phyloP scores from a whole-genome alignment of 495 filamentous ascomycete genomes.

The Xylaria castorea region DNA sequence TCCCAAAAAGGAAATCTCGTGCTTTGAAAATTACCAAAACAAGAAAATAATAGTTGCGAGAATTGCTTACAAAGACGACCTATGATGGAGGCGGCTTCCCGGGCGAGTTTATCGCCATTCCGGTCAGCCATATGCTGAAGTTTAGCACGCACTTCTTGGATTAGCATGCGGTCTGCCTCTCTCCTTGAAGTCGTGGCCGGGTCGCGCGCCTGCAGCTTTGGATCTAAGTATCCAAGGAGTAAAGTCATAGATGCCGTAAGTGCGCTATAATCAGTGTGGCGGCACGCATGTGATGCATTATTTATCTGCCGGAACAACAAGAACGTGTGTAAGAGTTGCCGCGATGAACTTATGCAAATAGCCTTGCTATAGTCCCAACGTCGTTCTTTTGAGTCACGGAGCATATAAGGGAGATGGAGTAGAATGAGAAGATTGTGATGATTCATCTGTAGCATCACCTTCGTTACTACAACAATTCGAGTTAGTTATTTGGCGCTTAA shows the following conservation, averaged over 20 bases:
- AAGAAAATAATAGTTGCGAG: no score
- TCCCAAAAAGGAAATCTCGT: no score
- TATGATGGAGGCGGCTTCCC: constrained; percentile 50
- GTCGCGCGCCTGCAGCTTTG: constrained; percentile 35
- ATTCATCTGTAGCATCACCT: constrained; percentile 53
- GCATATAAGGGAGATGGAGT: constrained; percentile 56
- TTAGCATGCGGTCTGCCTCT: constrained; percentile 43
- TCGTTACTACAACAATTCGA: constrained; percentile 30
- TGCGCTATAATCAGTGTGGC: constrained; percentile 54
- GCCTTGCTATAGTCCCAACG: constrained; percentile 58
- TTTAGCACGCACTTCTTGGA: constrained; percentile 43
- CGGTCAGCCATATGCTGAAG: constrained; percentile 47
- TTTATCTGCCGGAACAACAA: constrained; percentile 45
- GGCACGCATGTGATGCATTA: constrained; percentile 47
- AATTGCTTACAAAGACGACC: no score
- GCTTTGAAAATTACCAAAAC: no score
- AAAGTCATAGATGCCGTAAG: constrained; percentile 55
- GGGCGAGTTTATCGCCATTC: constrained; percentile 48
- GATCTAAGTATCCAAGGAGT: constrained; percentile 49
- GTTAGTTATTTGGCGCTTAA: background rate
- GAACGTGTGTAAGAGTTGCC: constrained; percentile 51
- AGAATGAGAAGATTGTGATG: constrained; percentile 52
- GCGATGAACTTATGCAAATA: constrained; percentile 48
- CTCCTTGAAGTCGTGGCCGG: constrained; percentile 45
- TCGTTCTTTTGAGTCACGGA: constrained; percentile 50